Base-by-base conservation (phyloP, 2,329 filamentous ascomycete genomes). In the Mycogone perniciosa region DNA sequence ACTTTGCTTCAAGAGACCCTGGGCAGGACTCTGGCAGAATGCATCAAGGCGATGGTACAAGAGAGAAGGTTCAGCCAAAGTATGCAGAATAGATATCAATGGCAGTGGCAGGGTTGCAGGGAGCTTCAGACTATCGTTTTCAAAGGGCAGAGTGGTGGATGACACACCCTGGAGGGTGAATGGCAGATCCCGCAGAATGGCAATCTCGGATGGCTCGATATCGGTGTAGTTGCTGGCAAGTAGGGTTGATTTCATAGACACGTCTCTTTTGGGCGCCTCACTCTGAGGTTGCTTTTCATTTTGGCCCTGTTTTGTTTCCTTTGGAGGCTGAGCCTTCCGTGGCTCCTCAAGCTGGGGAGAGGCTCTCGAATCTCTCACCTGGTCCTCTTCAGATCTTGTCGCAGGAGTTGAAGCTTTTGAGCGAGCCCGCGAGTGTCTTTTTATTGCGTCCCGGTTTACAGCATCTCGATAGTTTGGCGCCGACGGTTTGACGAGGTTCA, bases 81-180 rank as follows among this genome's bases (percentile, higher is more conserved):
- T 89, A 61, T 99, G 89, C 2, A 99, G 75, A 7, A 99, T 77
- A 11, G 90, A 91, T 10, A 97, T 76, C 7, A 97, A 76, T 2
- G 93, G 92, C 5, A 91, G 75, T 1, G 93, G 90, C 5, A 99
- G 76, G 0, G 84, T 88, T 0, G 82, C 62, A 0, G 93, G 95
- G 29, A 99, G 73, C 61, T 83, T 88, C 47, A 97, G 71, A 2
- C 80, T 81, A 26, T 83, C 81, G 27, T 82, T 81, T 7, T 80
- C 72, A 57, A 97, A 97, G 1, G 84, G 79, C 37, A 97, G 73
- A 56, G 91, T 89, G 1, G 86, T 86, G 0, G 92, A 96, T 2
- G 90, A 95, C 2, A 97, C 75, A 0, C 93, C 93, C 68, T 97
- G 93, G 0, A 97, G 75, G 0, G 91, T 96, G 63, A 93, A 97